phyloP scores from a whole-genome alignment of 768 basidiomycete genomes.

The Coprinellus aureogranulatus region DNA sequence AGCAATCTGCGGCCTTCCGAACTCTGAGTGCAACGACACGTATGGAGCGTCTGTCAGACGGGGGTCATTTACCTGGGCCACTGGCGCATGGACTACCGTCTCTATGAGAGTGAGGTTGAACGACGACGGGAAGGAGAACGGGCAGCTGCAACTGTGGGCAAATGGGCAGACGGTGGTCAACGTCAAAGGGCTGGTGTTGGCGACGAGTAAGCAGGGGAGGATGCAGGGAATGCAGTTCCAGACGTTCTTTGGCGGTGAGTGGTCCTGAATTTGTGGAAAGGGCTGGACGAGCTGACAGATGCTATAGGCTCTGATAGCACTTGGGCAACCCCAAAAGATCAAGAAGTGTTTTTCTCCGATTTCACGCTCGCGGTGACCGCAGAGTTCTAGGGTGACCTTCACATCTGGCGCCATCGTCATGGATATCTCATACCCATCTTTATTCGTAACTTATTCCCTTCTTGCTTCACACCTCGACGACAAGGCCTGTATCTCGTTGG shows the following conservation, averaged over 20 bases:
- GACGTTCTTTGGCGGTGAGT: conserved; percentile 74
- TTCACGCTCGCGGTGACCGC: conserved; percentile 64
- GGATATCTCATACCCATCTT: too few relatives aligned
- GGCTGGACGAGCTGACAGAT: not conserved
- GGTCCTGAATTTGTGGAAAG: not conserved
- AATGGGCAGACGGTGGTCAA: conserved; percentile 64
- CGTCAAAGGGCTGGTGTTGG: conserved; percentile 52
- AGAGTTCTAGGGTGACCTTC: too few relatives aligned
- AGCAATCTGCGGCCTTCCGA: conserved; percentile 46
- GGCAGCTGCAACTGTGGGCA: conserved; percentile 66
- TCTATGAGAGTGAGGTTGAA: conserved; percentile 73
- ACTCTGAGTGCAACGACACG: conserved; percentile 54
- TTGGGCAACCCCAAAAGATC: conserved; percentile 55
- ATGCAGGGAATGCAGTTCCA: conserved; percentile 71
- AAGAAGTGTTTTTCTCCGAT: conserved; percentile 67
- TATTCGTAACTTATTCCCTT: too few relatives aligned
- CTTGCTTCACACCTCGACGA: too few relatives aligned
- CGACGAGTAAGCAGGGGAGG: conserved; percentile 44
- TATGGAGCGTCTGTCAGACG: conserved; percentile 71
- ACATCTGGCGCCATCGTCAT: too few relatives aligned
- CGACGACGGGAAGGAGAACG: conserved; percentile 64
- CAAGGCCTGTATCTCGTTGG: too few relatives aligned
- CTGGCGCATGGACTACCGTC: conserved; percentile 66
- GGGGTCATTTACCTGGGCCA: conserved; percentile 60
- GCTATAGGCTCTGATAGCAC: conserved; percentile 18